Evolutionary conservation across 2,329 filamentous ascomycete species (phyloP).

Genomic region (Monosporascus sp.): DNA sequence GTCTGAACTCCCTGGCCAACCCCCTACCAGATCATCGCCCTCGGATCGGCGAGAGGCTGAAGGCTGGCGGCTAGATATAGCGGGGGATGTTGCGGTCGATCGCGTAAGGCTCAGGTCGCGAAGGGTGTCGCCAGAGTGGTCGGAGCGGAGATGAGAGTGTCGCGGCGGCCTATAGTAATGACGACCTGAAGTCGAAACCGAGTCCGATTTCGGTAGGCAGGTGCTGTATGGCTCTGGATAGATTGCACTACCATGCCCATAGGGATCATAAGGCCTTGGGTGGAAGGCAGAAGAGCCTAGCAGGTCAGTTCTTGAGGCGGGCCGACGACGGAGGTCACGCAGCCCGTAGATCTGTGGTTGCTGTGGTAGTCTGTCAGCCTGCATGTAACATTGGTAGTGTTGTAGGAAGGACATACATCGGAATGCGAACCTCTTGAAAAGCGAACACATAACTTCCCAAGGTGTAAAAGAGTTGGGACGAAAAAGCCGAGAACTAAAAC

Average conservation of each 20-base stretch:
- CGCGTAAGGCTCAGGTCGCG: too few species aligned
- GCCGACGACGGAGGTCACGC: constrained; percentile 1
- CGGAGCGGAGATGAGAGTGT: background rate
- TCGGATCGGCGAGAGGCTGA: too few species aligned
- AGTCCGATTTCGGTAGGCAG: too few species aligned
- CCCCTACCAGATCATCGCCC: too few species aligned
- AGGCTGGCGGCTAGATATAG: too few species aligned
- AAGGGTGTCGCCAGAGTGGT: background rate
- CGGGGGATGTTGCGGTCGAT: too few species aligned
- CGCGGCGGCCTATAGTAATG: constrained; percentile 5
- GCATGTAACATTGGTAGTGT: background rate
- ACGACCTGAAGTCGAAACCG: background rate
- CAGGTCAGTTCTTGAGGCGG: background rate
- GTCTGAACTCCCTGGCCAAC: background rate
- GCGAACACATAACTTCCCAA: constrained; percentile 3
- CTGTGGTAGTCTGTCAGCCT: background rate
- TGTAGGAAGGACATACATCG: background rate
- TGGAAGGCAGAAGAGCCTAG: background rate
- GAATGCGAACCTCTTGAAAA: background rate
- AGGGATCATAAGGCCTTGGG: too few species aligned
- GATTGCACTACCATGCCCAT: too few species aligned
- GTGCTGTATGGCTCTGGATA: too few species aligned
- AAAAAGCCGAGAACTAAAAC: constrained; percentile 48
- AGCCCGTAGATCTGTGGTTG: background rate
- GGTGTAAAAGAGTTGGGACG: constrained; percentile 46